These are phyloP conservation scores for Phytophthora citricola DNA, from an alignment of 352 stramenopile species.

Conservation along the genomic window DNA sequence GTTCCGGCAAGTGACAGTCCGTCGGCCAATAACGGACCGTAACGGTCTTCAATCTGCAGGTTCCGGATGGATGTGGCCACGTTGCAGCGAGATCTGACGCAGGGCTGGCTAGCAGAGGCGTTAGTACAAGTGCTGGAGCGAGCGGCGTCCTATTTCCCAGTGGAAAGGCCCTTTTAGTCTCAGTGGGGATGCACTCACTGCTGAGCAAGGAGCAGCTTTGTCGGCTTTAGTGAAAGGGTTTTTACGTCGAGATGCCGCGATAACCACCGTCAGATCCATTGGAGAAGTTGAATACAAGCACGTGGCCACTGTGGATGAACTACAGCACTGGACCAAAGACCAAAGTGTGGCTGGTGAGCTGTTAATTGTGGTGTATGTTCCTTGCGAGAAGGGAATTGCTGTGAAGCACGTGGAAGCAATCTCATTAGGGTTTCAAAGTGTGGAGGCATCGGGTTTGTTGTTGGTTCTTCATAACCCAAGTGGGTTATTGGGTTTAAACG, in stretches of 20 bases:
- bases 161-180: slow-evolving; percentile 28
- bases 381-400: slow-evolving; percentile 10
- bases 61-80: slow-evolving; percentile 32
- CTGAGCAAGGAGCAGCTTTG: slow-evolving; percentile 19
- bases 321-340: slow-evolving; percentile 9
- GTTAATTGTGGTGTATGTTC: slow-evolving; percentile 34
- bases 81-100: slow-evolving; percentile 38
- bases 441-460: slow-evolving; percentile 9
- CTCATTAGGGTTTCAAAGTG: neutral
- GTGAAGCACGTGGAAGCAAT: slow-evolving; percentile 7
- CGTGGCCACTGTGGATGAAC: slow-evolving; percentile 9
- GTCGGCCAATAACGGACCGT: slow-evolving; percentile 17
- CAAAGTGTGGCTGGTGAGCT: neutral
- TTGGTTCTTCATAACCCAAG: slow-evolving; percentile 27
- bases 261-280: neutral
- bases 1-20: slow-evolving; percentile 34
- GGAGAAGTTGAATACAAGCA: slow-evolving; percentile 10
- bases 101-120: slow-evolving; percentile 52
- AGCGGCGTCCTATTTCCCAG: slow-evolving; percentile 1
- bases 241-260: slow-evolving; percentile 15
- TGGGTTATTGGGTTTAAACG: slow-evolving; percentile 20
- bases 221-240: slow-evolving; percentile 21
- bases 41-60: slow-evolving; percentile 7
- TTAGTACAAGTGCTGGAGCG: slow-evolving; percentile 46
- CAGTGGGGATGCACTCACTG: slow-evolving; percentile 19